These are phyloP conservation scores for Termitomyces bulborhizus DNA, from an alignment of 768 basidiomycete species.

Conservation along the genomic window DNA sequence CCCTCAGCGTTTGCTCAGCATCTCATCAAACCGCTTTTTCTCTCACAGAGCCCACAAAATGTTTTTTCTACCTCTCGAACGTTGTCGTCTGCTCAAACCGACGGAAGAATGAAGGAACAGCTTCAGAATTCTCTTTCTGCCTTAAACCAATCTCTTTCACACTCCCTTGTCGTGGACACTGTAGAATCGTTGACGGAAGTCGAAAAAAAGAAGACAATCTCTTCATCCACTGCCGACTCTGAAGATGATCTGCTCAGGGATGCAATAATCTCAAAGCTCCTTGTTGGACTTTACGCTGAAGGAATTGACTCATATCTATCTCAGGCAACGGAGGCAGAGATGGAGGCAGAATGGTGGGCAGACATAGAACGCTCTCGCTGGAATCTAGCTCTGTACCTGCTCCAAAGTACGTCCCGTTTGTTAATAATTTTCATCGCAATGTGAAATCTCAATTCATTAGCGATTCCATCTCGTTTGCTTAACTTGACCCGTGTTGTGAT, in stretches of 20 bases:
- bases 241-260: slow-evolving; percentile 34
- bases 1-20: slow-evolving; percentile 35
- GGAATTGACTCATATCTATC: slow-evolving; percentile 57
- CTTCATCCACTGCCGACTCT: slow-evolving; percentile 12
- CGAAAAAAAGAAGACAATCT: slow-evolving; percentile 13
- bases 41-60: slow-evolving; percentile 19
- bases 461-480: slow-evolving; percentile 37
- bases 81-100: neutral
- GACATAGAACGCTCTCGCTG: slow-evolving; percentile 55
- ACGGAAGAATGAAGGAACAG: slow-evolving; percentile 20
- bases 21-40: slow-evolving; percentile 26
- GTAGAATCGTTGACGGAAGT: slow-evolving; percentile 22
- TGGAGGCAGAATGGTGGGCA: slow-evolving; percentile 84
- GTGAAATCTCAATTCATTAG: slow-evolving; percentile 22
- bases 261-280: slow-evolving; percentile 42
- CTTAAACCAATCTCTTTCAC: slow-evolving; percentile 23
- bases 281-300: slow-evolving; percentile 57
- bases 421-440: neutral
- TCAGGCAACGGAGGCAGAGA: slow-evolving; percentile 65
- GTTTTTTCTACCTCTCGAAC: neutral
- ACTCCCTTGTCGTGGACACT: slow-evolving; percentile 18
- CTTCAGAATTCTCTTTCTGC: slow-evolving; percentile 34
- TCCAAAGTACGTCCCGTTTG: slow-evolving; percentile 62
- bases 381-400: slow-evolving; percentile 55
- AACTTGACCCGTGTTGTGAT: slow-evolving; percentile 33